These are phyloP conservation scores for Diaporthe amygdali DNA, from an alignment of 2,329 filamentous ascomycete species.

Conservation along the genomic window DNA sequence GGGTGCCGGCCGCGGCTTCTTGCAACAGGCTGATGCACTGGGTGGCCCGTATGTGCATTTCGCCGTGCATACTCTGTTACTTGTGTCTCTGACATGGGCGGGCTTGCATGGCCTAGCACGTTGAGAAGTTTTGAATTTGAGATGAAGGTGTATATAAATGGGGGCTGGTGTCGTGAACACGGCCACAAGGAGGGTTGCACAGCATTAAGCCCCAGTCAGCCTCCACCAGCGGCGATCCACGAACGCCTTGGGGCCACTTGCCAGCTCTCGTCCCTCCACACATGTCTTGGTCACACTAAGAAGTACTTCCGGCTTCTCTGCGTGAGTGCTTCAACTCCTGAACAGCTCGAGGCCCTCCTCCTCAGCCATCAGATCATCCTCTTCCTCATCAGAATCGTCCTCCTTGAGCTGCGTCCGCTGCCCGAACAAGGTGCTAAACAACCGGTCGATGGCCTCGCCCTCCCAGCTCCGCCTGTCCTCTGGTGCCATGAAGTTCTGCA, in stretches of 20 bases:
- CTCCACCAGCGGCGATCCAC: constrained; percentile 5
- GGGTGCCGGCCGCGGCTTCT: constrained; percentile 18
- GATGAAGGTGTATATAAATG: neutral
- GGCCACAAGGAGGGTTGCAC: neutral
- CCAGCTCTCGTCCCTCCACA: no score
- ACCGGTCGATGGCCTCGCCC: constrained; percentile 75
- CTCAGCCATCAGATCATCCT: constrained; percentile 55
- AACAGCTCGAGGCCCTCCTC: constrained; percentile 61
- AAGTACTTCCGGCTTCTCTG: neutral
- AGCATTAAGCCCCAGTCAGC: neutral
- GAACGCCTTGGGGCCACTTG: neutral
- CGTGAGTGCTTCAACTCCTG: constrained; percentile 39
- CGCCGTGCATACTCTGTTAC: constrained; percentile 43
- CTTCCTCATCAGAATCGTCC: constrained; percentile 55
- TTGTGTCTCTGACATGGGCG: constrained; percentile 39
- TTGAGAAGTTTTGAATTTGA: neutral
- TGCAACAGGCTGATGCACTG: constrained; percentile 35
- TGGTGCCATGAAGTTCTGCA: constrained; percentile 97
- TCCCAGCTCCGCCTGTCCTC: constrained; percentile 85
- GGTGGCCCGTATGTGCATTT: constrained; percentile 55
- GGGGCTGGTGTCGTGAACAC: neutral
- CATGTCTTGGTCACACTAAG: neutral
- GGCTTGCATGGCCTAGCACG: neutral
- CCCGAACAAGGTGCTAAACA: constrained; percentile 78
- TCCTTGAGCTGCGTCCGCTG: constrained; percentile 71